Evolutionary conservation across 345 rosid genomes (phyloP).

Genomic region (Rhodomyrtus tomentosa): DNA sequence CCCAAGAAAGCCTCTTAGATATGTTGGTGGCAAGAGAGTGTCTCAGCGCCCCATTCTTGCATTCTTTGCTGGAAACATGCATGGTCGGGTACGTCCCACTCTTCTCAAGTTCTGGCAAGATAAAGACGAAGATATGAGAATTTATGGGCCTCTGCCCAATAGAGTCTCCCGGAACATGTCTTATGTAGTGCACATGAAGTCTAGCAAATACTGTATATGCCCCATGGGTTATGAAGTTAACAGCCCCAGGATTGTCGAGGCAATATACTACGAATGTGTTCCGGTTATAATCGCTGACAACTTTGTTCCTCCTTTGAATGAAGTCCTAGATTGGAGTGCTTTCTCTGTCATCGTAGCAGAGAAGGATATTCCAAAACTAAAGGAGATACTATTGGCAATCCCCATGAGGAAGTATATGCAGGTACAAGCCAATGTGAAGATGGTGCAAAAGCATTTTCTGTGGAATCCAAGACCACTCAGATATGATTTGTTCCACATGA

Average conservation of each 20-base stretch:
- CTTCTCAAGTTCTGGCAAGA: constrained; percentile 71
- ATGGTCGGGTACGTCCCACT: constrained; percentile 69
- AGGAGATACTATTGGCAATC: constrained; percentile 61
- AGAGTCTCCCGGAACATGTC: constrained; percentile 49
- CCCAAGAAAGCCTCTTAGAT: constrained; percentile 47
- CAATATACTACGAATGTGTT: constrained; percentile 84
- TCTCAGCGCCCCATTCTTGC: constrained; percentile 84
- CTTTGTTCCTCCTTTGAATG: constrained; percentile 69
- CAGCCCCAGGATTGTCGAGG: constrained; percentile 85
- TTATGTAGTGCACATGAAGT: constrained; percentile 82
- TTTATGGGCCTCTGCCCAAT: constrained; percentile 53
- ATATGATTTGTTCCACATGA: constrained; percentile 87
- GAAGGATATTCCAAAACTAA: constrained; percentile 72
- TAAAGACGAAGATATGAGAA: constrained; percentile 72
- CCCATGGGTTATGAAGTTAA: constrained; percentile 93
- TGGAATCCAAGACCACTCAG: constrained; percentile 67
- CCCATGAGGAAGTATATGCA: constrained; percentile 49
- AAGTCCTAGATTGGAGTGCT: constrained; percentile 70
- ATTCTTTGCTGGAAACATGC: constrained; percentile 85
- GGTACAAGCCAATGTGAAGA: constrained; percentile 65
- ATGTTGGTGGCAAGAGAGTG: constrained; percentile 67
- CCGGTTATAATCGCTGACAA: constrained; percentile 86
- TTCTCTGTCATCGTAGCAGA: constrained; percentile 70
- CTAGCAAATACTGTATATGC: constrained; percentile 74
- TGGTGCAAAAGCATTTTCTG: constrained; percentile 80